Conservation (phyloP, 2,329 filamentous ascomycete species). For the Aspergillus melleus region DNA sequence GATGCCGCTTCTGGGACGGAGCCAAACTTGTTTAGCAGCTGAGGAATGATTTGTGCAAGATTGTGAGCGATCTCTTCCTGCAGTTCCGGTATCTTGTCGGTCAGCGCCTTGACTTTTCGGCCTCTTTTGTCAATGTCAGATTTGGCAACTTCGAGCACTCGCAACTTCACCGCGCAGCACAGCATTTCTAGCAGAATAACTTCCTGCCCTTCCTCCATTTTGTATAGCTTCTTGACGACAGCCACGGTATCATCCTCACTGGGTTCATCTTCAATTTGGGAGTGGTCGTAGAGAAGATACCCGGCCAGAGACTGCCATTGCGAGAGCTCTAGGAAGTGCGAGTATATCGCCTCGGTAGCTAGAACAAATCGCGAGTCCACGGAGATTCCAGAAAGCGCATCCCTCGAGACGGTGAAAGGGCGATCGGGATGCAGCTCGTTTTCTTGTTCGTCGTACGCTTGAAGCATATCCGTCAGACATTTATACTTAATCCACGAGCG, state of each 20-base stretch:
- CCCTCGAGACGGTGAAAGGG: slow-evolving; percentile 24
- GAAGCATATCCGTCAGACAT: slow-evolving; percentile 79
- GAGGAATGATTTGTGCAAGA: slow-evolving; percentile 76
- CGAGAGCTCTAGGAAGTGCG: slow-evolving; percentile 74
- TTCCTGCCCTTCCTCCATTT: slow-evolving; percentile 75
- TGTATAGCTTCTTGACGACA: slow-evolving; percentile 69
- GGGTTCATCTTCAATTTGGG: slow-evolving; percentile 56
- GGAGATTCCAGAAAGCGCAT: slow-evolving; percentile 58
- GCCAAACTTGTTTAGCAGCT: slow-evolving; percentile 87
- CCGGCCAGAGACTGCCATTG: slow-evolving; percentile 88
- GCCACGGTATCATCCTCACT: slow-evolving; percentile 61
- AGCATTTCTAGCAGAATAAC: slow-evolving; percentile 83
- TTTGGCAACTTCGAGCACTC: slow-evolving; percentile 66
- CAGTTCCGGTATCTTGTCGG: slow-evolving; percentile 64
- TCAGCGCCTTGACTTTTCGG: slow-evolving; percentile 60
- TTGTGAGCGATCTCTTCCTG: slow-evolving; percentile 77
- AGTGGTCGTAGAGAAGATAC: slow-evolving; percentile 91
- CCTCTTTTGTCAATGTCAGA: slow-evolving; percentile 55
- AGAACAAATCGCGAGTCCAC: slow-evolving; percentile 81
- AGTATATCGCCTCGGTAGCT: slow-evolving; percentile 81
- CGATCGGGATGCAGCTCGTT: slow-evolving; percentile 30
- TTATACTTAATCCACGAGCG: slow-evolving; percentile 90
- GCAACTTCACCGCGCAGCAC: slow-evolving; percentile 75
- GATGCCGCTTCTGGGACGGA: slow-evolving; percentile 84
- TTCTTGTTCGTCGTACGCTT: slow-evolving; percentile 73